phyloP scores from a whole-genome alignment of 306 rosid genomes.

The Acmispon strigosus region DNA sequence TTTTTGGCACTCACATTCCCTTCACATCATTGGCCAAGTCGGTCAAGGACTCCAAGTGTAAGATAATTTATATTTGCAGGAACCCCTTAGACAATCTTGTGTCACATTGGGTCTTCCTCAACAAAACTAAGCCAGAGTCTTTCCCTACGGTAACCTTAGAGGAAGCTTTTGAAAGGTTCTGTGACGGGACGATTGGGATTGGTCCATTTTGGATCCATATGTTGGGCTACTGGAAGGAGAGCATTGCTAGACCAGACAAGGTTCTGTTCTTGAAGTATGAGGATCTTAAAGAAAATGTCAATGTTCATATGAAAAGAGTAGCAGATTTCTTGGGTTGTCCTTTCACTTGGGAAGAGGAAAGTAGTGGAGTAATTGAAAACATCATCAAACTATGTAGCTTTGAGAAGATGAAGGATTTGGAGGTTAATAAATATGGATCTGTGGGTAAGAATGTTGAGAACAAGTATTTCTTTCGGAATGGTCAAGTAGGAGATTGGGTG shows the following conservation, averaged over 20 bases:
- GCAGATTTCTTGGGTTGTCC: slow-evolving; percentile 38
- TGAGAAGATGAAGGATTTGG: slow-evolving; percentile 39
- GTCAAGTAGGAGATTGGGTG: slow-evolving; percentile 52
- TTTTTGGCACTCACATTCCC: slow-evolving; percentile 54
- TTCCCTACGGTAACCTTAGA: slow-evolving; percentile 10
- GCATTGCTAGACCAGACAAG: slow-evolving; percentile 35
- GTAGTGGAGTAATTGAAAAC: slow-evolving; percentile 24
- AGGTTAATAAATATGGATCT: slow-evolving; percentile 32
- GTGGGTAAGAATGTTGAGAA: slow-evolving; percentile 30
- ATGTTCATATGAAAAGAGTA: slow-evolving; percentile 24
- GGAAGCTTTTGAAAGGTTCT: slow-evolving; percentile 42
- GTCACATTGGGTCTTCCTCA: slow-evolving; percentile 35
- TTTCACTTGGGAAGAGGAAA: slow-evolving; percentile 42
- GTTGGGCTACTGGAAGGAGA: slow-evolving; percentile 52
- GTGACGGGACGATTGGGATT: slow-evolving; percentile 33
- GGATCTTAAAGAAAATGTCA: slow-evolving; percentile 33
- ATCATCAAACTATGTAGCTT: slow-evolving; percentile 43
- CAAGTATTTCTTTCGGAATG: slow-evolving; percentile 44
- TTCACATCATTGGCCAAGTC: slow-evolving; percentile 34
- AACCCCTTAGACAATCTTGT: slow-evolving; percentile 58
- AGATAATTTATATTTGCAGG: slow-evolving; percentile 42
- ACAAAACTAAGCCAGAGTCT: slow-evolving; percentile 9
- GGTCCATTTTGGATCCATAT: slow-evolving; percentile 54
- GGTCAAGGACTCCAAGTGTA: slow-evolving; percentile 19
- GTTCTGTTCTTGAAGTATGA: slow-evolving; percentile 52